Evolutionary conservation across 495 filamentous ascomycete species (phyloP).

Genomic region (Xylaria bambusicola): DNA sequence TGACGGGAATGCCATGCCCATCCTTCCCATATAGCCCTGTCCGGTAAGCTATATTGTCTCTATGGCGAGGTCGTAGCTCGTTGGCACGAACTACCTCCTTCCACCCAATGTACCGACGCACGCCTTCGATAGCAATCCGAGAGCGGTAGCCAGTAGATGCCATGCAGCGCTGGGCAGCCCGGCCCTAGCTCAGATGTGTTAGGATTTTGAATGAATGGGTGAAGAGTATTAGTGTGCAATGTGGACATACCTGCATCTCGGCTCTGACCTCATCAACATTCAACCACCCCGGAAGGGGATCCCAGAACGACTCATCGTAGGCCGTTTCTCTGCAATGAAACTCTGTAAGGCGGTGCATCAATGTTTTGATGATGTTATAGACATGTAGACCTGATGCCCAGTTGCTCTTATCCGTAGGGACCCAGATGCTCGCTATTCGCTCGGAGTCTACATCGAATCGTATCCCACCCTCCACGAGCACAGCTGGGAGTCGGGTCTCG

Average conservation of each 20-base stretch:
- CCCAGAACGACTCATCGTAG: not conserved
- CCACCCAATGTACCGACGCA: constrained; percentile 6
- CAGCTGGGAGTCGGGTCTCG: not conserved
- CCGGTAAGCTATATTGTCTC: not conserved
- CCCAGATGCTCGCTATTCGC: not conserved
- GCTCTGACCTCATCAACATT: constrained; percentile 16
- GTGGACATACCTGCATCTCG: constrained; percentile 14
- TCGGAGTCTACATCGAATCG: not conserved
- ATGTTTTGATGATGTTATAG: constrained; percentile 9
- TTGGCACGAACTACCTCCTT: constrained; percentile 4
- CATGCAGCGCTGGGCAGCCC: constrained; percentile 16
- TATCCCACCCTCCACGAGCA: constrained; percentile 1
- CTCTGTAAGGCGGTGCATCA: constrained; percentile 15
- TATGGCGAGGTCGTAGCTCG: constrained; percentile 2
- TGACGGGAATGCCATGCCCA: constrained; percentile 4
- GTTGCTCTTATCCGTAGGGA: constrained; percentile 5
- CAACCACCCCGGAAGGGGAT: constrained; percentile 9
- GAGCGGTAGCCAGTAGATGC: constrained; percentile 15
- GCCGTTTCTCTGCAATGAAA: not conserved
- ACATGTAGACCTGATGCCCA: constrained; percentile 10
- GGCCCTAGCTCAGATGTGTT: not conserved
- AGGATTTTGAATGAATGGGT: not conserved
- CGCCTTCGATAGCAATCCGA: constrained; percentile 13
- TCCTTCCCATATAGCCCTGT: constrained; percentile 1
- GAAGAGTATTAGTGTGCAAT: not conserved